phyloP scores from a whole-genome alignment of 2,329 filamentous ascomycete species.

The Penicillium sp. region DNA sequence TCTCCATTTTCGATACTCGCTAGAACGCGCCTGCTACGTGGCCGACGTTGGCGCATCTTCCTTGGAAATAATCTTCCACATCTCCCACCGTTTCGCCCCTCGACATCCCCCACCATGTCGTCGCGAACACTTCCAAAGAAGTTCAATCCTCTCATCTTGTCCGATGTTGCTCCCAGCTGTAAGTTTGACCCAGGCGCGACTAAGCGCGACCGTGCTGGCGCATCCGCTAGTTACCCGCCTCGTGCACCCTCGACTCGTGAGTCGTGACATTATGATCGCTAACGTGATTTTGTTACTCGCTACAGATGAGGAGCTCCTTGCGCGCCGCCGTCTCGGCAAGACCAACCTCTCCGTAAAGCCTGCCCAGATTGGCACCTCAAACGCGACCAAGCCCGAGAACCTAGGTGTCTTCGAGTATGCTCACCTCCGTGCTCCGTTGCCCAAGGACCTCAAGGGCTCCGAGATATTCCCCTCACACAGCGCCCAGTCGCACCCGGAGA shows the following conservation, averaged over 20 bases:
- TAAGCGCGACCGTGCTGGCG: constrained; percentile 19
- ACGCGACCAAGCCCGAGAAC: constrained; percentile 67
- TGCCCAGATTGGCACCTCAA: constrained; percentile 64
- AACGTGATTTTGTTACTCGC: constrained; percentile 12
- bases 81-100: constrained; percentile 6
- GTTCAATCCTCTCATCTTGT: constrained; percentile 46
- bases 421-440: constrained; percentile 85
- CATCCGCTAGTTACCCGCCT: constrained; percentile 5
- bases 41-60: constrained; percentile 37
- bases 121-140: constrained; percentile 46
- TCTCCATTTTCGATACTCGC: constrained; percentile 10
- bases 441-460: constrained; percentile 79
- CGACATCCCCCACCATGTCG: constrained; percentile 32
- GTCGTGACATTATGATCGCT: constrained; percentile 12
- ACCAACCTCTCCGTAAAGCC: constrained; percentile 85
- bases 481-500: constrained; percentile 64
- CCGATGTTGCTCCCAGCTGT: constrained; percentile 45
- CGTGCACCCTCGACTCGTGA: constrained; percentile 6
- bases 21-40: constrained; percentile 46
- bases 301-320: constrained; percentile 68
- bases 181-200: constrained; percentile 30
- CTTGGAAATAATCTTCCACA: constrained; percentile 14
- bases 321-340: constrained; percentile 83
- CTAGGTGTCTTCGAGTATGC: constrained; percentile 92
- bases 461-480: constrained; percentile 82